phyloP scores from a whole-genome alignment of 192 early-diverging fungal genomes.

The Backusella circina region DNA sequence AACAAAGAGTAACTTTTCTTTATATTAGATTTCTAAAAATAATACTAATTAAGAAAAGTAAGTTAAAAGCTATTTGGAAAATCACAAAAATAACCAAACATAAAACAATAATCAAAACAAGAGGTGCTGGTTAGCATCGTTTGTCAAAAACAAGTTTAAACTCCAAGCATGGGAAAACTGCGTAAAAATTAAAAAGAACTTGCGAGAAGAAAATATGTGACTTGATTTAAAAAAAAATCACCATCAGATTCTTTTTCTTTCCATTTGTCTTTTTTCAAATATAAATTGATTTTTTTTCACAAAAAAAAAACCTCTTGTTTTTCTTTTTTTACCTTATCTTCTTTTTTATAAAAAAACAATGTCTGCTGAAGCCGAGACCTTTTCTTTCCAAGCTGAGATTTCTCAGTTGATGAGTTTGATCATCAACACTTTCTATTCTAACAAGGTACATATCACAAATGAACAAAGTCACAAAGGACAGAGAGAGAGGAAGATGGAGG shows the following conservation, averaged over 20 bases:
- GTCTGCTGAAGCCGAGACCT: constrained; percentile 61
- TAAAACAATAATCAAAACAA: background rate
- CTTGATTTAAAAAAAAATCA: background rate
- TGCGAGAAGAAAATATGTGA: constrained; percentile 1
- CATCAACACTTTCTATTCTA: constrained; percentile 99
- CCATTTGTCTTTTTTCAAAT: background rate
- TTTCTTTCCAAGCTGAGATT: constrained; percentile 99
- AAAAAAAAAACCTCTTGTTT: background rate
- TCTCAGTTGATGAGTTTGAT: constrained; percentile 99
- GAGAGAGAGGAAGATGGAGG: background rate
- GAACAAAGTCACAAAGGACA: background rate
- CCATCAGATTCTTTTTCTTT: constrained; percentile 4
- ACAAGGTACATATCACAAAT: constrained; percentile 61
- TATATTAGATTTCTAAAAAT: no score
- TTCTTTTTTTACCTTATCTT: constrained; percentile 12
- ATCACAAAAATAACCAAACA: background rate
- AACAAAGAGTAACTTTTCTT: background rate
- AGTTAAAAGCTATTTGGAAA: background rate
- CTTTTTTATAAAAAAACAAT: constrained; percentile 11
- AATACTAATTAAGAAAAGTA: no score
- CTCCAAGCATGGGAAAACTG: background rate
- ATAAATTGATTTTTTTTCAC: background rate
- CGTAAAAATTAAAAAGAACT: constrained; percentile 2
- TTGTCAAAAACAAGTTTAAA: background rate
- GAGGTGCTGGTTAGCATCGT: background rate